Conservation (phyloP, 129 eudicot species). For the Flaveria linearis region DNA sequence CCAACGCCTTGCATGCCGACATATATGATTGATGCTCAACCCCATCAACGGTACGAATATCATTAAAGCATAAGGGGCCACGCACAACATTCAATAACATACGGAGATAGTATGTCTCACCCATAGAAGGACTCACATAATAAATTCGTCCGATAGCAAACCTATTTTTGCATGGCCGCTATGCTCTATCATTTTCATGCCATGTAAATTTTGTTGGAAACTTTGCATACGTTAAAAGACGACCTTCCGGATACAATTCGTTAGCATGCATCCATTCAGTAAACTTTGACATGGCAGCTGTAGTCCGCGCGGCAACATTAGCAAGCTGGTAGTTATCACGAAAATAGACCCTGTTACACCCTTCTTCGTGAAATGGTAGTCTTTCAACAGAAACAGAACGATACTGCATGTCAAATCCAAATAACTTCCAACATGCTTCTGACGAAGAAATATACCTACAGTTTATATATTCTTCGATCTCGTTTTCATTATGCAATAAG, state of each 20-base stretch:
- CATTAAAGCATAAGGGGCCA: no score
- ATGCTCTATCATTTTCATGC: no score
- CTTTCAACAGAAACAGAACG: not conserved
- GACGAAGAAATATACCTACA: not conserved
- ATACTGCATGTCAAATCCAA: conserved; percentile 1
- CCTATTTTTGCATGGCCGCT: no score
- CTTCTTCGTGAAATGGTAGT: conserved; percentile 2
- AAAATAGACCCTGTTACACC: not conserved
- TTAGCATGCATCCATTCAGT: not conserved
- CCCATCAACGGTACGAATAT: no score
- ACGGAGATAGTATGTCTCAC: no score
- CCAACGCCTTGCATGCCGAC: not conserved
- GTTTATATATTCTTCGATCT: not conserved
- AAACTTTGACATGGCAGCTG: not conserved
- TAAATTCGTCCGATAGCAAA: no score
- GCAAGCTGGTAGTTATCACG: not conserved
- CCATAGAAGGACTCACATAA: no score
- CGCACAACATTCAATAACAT: no score
- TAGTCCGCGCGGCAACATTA: not conserved
- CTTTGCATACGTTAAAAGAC: conserved; percentile 1
- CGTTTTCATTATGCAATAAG: not conserved
- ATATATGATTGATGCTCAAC: not conserved
- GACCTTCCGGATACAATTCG: not conserved
- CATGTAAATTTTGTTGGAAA: no score
- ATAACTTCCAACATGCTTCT: conserved; percentile 10